Evolutionary conservation across 257 asterid genomes (phyloP).

Genomic region (Solanum peruvianum): DNA sequence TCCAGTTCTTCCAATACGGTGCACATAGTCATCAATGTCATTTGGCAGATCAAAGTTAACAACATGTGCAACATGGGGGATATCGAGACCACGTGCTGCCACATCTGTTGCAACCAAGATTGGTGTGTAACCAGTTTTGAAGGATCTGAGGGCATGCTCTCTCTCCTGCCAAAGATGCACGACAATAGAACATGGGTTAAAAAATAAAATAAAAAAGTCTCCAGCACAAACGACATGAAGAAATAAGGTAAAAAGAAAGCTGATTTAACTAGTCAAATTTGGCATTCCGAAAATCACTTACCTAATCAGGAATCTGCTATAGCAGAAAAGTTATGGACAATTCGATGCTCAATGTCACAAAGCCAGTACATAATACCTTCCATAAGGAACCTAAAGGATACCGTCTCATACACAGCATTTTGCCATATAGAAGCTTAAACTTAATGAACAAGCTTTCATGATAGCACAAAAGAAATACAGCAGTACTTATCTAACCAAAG

Average conservation of each 20-base stretch:
- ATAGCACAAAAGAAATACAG: background rate
- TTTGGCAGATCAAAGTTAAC: slow-evolving; percentile 93
- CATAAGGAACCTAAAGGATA: background rate
- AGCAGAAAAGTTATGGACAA: background rate
- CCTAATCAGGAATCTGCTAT: background rate
- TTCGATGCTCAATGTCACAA: background rate
- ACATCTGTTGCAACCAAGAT: slow-evolving; percentile 91
- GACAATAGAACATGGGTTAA: background rate
- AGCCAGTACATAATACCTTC: background rate
- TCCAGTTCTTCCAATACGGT: slow-evolving; percentile 93
- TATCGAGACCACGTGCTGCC: slow-evolving; percentile 97
- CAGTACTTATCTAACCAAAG: background rate
- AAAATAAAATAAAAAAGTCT: background rate
- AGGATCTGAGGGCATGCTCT: slow-evolving; percentile 83
- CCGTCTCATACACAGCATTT: background rate
- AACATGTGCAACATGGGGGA: slow-evolving; percentile 91
- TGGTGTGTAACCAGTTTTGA: slow-evolving; percentile 75
- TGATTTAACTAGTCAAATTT: background rate
- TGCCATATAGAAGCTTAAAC: background rate
- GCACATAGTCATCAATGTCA: slow-evolving; percentile 87
- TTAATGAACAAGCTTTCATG: background rate
- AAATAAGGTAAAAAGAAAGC: background rate
- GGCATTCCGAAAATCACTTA: background rate
- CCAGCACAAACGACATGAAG: background rate
- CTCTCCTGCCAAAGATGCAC: slow-evolving; percentile 54